Evolutionary conservation across 2,329 filamentous ascomycete genomes (phyloP), one percentile per base, ranked within the genome.

Genomic region (Fusarium oxysporum): DNA sequence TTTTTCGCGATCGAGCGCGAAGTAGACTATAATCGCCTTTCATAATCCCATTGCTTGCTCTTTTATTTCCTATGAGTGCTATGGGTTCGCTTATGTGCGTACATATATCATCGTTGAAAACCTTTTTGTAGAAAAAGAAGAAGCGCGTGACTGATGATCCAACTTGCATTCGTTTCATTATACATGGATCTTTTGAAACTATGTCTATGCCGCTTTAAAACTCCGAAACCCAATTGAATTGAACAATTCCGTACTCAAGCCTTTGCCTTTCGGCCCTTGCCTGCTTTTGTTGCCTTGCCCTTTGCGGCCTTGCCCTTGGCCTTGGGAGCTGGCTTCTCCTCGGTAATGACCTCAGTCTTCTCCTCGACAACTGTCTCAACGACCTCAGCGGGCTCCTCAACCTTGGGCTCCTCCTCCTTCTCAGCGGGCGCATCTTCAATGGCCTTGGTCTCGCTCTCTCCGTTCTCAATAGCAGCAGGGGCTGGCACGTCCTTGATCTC

Each of bases 41-140:
- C 86, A 89, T 88, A 90, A 90, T 90, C 87, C 86, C 83, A 82
- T 83, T 81, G 82, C 83, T 82, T 83, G 83, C 85, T 84, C 80
- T 70, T 50, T 78, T 78, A 78, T 75, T 78, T 76, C 76, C 75
- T 71, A 81, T 82, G 85, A 84, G 85, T 84, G 84, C 83, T 81
- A 82, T 83, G 85, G 88, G 87, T 90, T 90, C 88, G 88, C 88
- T 83, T 90, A 87, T 88, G 87, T 81, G 88, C 87, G 84, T 80
- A 90, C 87, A 90, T 87, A 43, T 48, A 70, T 60, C 2, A 45
- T 51, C 33, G 7, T 25, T 53, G 3, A 45, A 23, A 66, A 9
- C 17, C 10, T 45, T 62, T 28, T 35, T 32, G 38, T 72, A 64
- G 56, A 67, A n/a, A 51, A 54, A 25, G 32, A 51, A 61, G 41